These are phyloP conservation scores for Huntiella bhutanensis DNA, from an alignment of 2,329 filamentous ascomycete genomes.

Conservation along the genomic window DNA sequence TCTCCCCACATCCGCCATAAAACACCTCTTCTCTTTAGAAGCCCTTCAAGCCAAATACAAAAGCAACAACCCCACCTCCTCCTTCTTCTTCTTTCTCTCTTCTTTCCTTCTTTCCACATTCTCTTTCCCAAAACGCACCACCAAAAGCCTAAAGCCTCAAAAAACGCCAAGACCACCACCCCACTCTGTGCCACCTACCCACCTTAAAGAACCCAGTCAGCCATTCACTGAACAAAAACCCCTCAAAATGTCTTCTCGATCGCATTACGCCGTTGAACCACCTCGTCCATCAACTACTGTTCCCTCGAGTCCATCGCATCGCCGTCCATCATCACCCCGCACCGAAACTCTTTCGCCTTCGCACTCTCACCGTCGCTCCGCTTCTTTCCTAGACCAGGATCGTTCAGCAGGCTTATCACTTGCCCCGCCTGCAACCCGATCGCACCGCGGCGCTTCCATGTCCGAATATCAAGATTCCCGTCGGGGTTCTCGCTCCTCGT, in stretches of 20 bases:
- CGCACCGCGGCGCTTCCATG: conserved; percentile 10
- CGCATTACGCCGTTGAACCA: conserved; percentile 9
- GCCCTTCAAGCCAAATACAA: no score
- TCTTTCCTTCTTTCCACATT: not conserved
- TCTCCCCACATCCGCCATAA: not conserved
- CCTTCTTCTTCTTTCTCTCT: no score
- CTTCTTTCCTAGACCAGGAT: conserved; percentile 4
- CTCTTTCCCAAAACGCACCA: no score
- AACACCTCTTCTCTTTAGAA: no score
- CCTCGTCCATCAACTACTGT: conserved; percentile 5
- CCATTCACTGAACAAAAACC: not conserved
- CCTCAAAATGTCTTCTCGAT: conserved; percentile 8
- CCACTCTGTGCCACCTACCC: no score
- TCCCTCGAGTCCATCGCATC: conserved; percentile 1
- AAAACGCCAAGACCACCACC: not conserved
- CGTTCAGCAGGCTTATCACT: not conserved
- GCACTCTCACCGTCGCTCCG: conserved; percentile 13
- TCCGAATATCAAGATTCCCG: conserved; percentile 8
- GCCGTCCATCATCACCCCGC: conserved; percentile 3
- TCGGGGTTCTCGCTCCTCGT: conserved; percentile 13
- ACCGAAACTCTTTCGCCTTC: conserved; percentile 11
- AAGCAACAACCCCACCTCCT: no score
- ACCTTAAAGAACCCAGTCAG: not conserved
- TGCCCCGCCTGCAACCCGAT: conserved; percentile 11
- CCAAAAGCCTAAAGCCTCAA: not conserved